Evolutionary conservation across 495 filamentous ascomycete species (phyloP), one percentile per base, ranked within the genome.

Genomic region (Trichoderma erinaceum): DNA sequence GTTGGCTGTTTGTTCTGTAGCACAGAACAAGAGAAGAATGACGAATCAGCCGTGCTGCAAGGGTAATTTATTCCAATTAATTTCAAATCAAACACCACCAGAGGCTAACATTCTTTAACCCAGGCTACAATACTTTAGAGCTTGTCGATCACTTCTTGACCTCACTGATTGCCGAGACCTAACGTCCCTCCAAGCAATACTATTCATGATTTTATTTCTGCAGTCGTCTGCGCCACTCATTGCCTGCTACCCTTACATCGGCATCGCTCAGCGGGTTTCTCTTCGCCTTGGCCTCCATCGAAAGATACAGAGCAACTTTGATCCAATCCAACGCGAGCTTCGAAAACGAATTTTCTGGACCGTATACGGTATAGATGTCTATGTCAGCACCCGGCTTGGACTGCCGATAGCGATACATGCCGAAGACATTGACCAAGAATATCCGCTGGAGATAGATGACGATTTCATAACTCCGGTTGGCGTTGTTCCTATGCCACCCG

Each of bases 201-300:
- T 96, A 25, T 96, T 92, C 79, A 96, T 96, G 91, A 90, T 96
- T 52, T 78, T 97, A 1, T 98, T 97, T 74, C 82, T 98, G 0
- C 94, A 98, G 69, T 91, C 89, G 0, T 92, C 95, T n/a, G 91
- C 92, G 8, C 92, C 94, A 73, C 81, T 97, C 66, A 93, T 91
- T 71, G 94, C 90, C 29, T 98, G 94, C 76, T 97, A 97, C 76
- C 90, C 93, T 0, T 96, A 94, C 77, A 84, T 98, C 65, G 94
- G 93, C 21, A 92, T 97, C 69, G 93, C 92, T 15, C 81, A 96
- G 35, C 88, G 92, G 43, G 93, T 92, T 8, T 87, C 92, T 18
- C 76, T 97, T 10, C 87, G 92, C 15, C 87, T 97, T 81, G 94
- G 94, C 12, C 82, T 98, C 18, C 94, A 98, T 76, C 90, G 94